These are phyloP conservation scores for Pseudocercospora fuligena DNA, from an alignment of 2,329 filamentous ascomycete genomes.

Conservation along the genomic window DNA sequence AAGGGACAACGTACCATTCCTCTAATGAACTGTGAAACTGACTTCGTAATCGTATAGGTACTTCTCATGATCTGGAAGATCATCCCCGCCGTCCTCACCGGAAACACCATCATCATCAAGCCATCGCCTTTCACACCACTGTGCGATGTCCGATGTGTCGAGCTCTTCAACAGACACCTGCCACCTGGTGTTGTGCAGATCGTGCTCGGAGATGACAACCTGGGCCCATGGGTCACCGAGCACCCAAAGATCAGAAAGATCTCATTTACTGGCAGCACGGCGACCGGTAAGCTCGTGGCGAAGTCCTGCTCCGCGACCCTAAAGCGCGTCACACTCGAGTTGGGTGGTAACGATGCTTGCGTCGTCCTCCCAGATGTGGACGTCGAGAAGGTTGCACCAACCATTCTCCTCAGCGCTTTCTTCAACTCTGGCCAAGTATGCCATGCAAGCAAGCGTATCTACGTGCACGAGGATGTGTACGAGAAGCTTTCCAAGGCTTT, in stretches of 20 bases:
- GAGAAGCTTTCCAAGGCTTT: slow-evolving; percentile 78
- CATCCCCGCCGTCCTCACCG: slow-evolving; percentile 81
- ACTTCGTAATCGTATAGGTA: no score
- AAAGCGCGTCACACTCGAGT: slow-evolving; percentile 72
- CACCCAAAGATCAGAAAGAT: slow-evolving; percentile 78
- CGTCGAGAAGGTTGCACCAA: slow-evolving; percentile 82
- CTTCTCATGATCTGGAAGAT: slow-evolving; percentile 61
- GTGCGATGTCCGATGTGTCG: slow-evolving; percentile 67
- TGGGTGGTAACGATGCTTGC: slow-evolving; percentile 91
- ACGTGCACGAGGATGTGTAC: slow-evolving; percentile 82
- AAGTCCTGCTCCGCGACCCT: slow-evolving; percentile 67
- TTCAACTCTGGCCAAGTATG: slow-evolving; percentile 99
- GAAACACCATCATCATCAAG: slow-evolving; percentile 89
- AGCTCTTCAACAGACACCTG: slow-evolving; percentile 78
- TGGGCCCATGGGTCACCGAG: slow-evolving; percentile 51
- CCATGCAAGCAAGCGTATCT: slow-evolving; percentile 89
- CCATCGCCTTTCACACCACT: slow-evolving; percentile 86
- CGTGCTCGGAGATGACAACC: slow-evolving; percentile 79
- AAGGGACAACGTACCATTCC: no score
- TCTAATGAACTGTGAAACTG: no score
- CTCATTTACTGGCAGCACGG: slow-evolving; percentile 90
- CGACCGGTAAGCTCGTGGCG: slow-evolving; percentile 81
- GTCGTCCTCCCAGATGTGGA: slow-evolving; percentile 85
- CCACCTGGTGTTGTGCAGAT: slow-evolving; percentile 80
- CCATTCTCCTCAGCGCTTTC: slow-evolving; percentile 87